Percentiles rank a stretch among this genome's conserved stretches.
Evolutionary conservation across 1,139 yeast genomes (phyloP).

Genomic region (Pneumocystis canis): DNA sequence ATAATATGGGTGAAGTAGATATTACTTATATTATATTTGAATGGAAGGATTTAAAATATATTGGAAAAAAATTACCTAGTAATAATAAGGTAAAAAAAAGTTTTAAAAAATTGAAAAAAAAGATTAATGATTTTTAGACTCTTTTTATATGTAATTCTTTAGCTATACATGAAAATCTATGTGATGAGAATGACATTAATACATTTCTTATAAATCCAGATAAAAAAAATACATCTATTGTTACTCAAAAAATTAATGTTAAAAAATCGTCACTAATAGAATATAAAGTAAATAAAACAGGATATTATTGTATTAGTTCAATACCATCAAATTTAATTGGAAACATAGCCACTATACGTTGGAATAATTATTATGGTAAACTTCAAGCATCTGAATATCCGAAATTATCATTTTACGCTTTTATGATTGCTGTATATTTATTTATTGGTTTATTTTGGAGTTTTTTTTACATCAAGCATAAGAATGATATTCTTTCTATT

Average conservation of each 20-base stretch:
- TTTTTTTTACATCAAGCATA: conserved; percentile 72
- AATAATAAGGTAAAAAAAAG: conserved; percentile 19
- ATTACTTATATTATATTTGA: conserved; percentile 52
- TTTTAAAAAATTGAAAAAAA: conserved; percentile 10
- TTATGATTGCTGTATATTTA: conserved; percentile 68
- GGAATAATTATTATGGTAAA: conserved; percentile 11
- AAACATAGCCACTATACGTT: conserved; percentile 8
- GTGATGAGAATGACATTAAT: conserved; percentile 43
- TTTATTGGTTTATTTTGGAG: conserved; percentile 69
- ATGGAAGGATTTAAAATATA: conserved; percentile 53
- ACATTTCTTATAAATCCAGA: conserved; percentile 18
- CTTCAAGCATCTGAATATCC: conserved; percentile 67
- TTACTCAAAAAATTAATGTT: conserved; percentile 37
- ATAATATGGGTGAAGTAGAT: neutral
- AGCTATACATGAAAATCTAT: conserved; percentile 46
- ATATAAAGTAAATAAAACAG: conserved; percentile 59
- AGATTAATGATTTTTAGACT: conserved; percentile 20
- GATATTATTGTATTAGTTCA: conserved; percentile 83
- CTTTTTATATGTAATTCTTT: conserved; percentile 63
- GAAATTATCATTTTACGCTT: conserved; percentile 76
- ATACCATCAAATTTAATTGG: conserved; percentile 4
- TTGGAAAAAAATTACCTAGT: conserved; percentile 38
- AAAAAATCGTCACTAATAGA: conserved; percentile 43
- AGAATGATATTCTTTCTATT: conserved; percentile 75
- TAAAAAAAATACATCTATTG: conserved; percentile 8